Percentiles rank a stretch among this genome's conserved stretches.
Evolutionary conservation across 805 yeast species (phyloP).

Genomic region (Maudiozyma pseudohumilis): DNA sequence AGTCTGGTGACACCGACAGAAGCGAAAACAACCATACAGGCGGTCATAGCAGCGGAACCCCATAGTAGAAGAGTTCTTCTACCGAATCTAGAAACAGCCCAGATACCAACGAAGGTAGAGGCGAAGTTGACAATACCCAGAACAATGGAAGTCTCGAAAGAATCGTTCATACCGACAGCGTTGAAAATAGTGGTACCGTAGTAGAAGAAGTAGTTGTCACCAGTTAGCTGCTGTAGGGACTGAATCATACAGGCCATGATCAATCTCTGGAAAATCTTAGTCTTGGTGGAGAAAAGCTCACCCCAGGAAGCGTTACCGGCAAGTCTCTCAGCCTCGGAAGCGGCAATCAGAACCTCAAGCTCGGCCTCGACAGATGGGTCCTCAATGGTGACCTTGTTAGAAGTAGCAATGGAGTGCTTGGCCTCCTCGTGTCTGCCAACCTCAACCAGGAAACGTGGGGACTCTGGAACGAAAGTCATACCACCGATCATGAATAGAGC

Average conservation of each 20-base stretch:
- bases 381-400: slow-evolving; percentile 47
- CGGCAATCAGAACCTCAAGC: slow-evolving; percentile 50
- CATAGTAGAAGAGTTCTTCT: slow-evolving; percentile 37
- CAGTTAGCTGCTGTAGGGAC: slow-evolving; percentile 57
- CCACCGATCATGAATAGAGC: slow-evolving; percentile 30
- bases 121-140: slow-evolving; percentile 51
- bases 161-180: slow-evolving; percentile 48
- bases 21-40: slow-evolving; percentile 41
- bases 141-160: slow-evolving; percentile 48
- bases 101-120: slow-evolving; percentile 43
- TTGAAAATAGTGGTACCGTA: slow-evolving; percentile 54
- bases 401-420: slow-evolving; percentile 43
- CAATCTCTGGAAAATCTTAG: slow-evolving; percentile 41
- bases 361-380: slow-evolving; percentile 47
- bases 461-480: slow-evolving; percentile 53
- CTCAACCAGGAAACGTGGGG: slow-evolving; percentile 58
- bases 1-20: slow-evolving; percentile 46
- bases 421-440: slow-evolving; percentile 50
- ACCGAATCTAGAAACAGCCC: slow-evolving; percentile 44
- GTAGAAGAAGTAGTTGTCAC: slow-evolving; percentile 58
- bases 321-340: slow-evolving; percentile 45
- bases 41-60: slow-evolving; percentile 40
- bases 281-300: slow-evolving; percentile 56
- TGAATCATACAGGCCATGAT: slow-evolving; percentile 45
- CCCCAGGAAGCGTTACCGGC: slow-evolving; percentile 61